Evolutionary conservation across 148 eudicot species (phyloP), one percentile per base, ranked within the genome.

Genomic region (Arbutus unedo): DNA sequence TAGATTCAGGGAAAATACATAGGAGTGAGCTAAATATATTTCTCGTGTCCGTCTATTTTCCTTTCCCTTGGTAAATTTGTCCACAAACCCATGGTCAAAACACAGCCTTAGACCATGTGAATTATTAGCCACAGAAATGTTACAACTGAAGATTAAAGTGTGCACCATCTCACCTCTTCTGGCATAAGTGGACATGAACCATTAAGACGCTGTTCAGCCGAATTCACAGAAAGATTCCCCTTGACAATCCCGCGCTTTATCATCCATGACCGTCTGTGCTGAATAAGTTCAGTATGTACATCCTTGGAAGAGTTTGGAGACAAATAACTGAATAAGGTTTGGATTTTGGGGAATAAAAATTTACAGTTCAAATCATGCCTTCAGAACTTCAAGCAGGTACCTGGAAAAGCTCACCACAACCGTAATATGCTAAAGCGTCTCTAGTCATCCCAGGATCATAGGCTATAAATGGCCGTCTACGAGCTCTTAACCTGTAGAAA

Each of bases 331-430:
- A 78, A 83, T 78, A 81, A 85, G 67, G 72, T 80, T 82, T 76
- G 19, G 44, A 66, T 82, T 56, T 79, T 59, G 14, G 15, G 19
- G 74, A 45, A 31, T 18, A 54, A 62, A 77, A 71, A 76, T 64
- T 77, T 44, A 49, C 15, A 43, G 60, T 49, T 23, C 0, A 19
- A 57, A 47, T 59, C 78, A 64, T 64, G 56, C 67, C 60, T 84
- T 76, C 48, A 50, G 76, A 84, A 75, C 45, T 45, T 81, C 31
- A 81, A 79, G 50, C 10, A 62, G 56, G 76, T 85, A 95, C 98
- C 98, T 95, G 98, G 80, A 95, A 95, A 83, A 95, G 98, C 82
- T 95, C 98, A 18, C 97, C 98, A 82, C 98, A 96, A 10, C 98
- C 98, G 85, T 91, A 87, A 88, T 90, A 96, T 81, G 98, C 98